Evolutionary conservation across 2,329 filamentous ascomycete species (phyloP).

Genomic region (Phialophora expanda): DNA sequence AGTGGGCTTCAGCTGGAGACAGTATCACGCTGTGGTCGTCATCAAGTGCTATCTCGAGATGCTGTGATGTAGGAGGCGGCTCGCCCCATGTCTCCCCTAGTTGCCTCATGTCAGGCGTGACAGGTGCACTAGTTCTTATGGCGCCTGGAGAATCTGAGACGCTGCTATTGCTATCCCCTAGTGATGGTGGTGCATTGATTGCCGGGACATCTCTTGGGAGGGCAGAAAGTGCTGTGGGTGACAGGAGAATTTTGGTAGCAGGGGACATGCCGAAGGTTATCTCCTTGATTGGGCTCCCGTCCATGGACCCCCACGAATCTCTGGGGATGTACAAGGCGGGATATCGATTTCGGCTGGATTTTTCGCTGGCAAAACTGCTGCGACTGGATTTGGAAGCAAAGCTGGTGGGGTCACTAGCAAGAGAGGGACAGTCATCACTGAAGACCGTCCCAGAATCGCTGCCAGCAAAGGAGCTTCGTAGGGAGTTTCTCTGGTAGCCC

Average conservation of each 20-base stretch:
- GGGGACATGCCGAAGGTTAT: constrained; percentile 53
- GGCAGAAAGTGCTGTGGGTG: constrained; percentile 73
- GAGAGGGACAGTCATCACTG: constrained; percentile 50
- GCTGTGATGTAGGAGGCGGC: constrained; percentile 22
- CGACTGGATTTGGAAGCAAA: constrained; percentile 51
- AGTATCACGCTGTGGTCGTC: constrained; percentile 43
- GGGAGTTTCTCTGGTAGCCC: constrained; percentile 72
- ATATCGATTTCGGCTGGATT: constrained; percentile 55
- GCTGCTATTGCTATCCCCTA: constrained; percentile 79
- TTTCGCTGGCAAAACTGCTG: constrained; percentile 44
- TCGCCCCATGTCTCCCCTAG: constrained; percentile 34
- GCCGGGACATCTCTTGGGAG: constrained; percentile 74
- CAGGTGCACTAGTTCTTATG: constrained; percentile 68
- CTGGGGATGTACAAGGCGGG: constrained; percentile 66
- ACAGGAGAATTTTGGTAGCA: constrained; percentile 69
- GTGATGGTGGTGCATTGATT: constrained; percentile 79
- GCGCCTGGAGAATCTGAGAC: constrained; percentile 85
- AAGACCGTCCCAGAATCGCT: constrained; percentile 75
- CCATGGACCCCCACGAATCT: constrained; percentile 62
- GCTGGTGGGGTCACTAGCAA: constrained; percentile 57
- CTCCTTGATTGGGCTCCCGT: constrained; percentile 54
- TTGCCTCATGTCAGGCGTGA: constrained; percentile 73
- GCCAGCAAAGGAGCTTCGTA: constrained; percentile 82
- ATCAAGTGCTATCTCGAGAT: constrained; percentile 44
- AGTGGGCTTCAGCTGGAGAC: constrained; percentile 37